phyloP scores from a whole-genome alignment of 805 yeast species.

The Starmerella stellata region DNA sequence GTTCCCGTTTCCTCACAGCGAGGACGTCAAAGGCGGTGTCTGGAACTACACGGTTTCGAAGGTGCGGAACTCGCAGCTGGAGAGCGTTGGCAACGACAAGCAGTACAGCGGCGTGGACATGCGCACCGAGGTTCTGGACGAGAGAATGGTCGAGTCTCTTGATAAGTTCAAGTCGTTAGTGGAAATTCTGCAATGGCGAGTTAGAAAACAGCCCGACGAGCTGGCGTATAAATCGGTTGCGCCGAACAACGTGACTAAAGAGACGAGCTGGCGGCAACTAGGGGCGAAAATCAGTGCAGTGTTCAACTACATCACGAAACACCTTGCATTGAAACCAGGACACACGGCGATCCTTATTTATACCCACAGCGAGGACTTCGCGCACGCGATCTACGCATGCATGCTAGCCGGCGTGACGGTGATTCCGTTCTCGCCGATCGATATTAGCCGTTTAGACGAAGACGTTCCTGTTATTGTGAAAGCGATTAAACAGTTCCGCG shows the following conservation, averaged over 20 bases:
- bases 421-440: constrained; percentile 57
- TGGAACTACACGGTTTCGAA: constrained; percentile 65
- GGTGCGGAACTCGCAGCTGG: constrained; percentile 41
- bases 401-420: constrained; percentile 63
- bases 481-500: constrained; percentile 52
- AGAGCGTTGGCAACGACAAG: constrained; percentile 35
- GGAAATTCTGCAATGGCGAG: constrained; percentile 65
- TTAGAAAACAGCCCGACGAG: constrained; percentile 55
- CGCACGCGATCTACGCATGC: constrained; percentile 72
- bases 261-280: constrained; percentile 58
- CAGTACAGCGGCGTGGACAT: constrained; percentile 73
- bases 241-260: constrained; percentile 32
- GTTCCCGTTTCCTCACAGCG: constrained; percentile 42
- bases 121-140: constrained; percentile 59
- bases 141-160: constrained; percentile 53
- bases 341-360: constrained; percentile 65
- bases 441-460: constrained; percentile 46
- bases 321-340: constrained; percentile 46
- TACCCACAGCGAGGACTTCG: constrained; percentile 71
- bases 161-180: constrained; percentile 54
- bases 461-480: constrained; percentile 51
- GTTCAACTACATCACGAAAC: constrained; percentile 49
- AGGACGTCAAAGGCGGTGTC: constrained; percentile 60
- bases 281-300: constrained; percentile 62
- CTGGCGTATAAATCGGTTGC: constrained; percentile 41